phyloP scores from a whole-genome alignment of 1,139 yeast genomes.

The Insectozyma bohioensis region DNA sequence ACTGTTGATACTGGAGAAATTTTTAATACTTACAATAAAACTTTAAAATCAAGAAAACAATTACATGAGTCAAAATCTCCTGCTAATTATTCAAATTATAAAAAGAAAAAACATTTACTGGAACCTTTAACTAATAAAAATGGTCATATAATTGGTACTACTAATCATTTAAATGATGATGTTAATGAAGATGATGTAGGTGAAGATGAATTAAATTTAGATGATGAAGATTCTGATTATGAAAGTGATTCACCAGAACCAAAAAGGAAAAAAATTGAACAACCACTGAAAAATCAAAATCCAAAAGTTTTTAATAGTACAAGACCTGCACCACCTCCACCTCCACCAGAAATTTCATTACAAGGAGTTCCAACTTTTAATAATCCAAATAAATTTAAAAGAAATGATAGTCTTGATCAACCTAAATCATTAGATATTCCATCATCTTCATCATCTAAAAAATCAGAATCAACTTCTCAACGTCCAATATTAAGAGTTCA shows the following conservation, averaged over 20 bases:
- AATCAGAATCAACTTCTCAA: conserved; percentile 17
- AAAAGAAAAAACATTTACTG: conserved; percentile 29
- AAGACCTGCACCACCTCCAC: conserved; percentile 17
- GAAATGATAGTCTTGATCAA: conserved; percentile 9
- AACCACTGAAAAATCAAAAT: conserved; percentile 6
- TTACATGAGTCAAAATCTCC: conserved; percentile 64
- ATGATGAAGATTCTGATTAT: conserved; percentile 28
- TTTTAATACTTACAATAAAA: conserved; percentile 49
- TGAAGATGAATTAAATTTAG: conserved; percentile 19
- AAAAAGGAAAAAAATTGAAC: conserved; percentile 22
- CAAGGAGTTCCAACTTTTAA: conserved; percentile 32
- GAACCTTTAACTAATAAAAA: conserved; percentile 16
- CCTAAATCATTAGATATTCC: not conserved
- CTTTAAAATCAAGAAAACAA: conserved; percentile 19
- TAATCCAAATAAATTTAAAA: conserved; percentile 15
- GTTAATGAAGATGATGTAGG: conserved; percentile 15
- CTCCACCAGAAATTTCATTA: conserved; percentile 30
- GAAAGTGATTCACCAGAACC: conserved; percentile 31
- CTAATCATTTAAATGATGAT: conserved; percentile 8
- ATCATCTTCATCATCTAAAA: conserved; percentile 2
- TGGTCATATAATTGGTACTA: conserved; percentile 13
- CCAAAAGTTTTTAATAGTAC: conserved; percentile 14
- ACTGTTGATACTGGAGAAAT: conserved; percentile 68
- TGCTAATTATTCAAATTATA: conserved; percentile 52
- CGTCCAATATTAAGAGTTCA: conserved; percentile 53